Percentiles rank a stretch among this genome's conserved stretches.
Evolutionary conservation across 2,329 filamentous ascomycete genomes (phyloP).

Genomic region (Verruconis gallopava): DNA sequence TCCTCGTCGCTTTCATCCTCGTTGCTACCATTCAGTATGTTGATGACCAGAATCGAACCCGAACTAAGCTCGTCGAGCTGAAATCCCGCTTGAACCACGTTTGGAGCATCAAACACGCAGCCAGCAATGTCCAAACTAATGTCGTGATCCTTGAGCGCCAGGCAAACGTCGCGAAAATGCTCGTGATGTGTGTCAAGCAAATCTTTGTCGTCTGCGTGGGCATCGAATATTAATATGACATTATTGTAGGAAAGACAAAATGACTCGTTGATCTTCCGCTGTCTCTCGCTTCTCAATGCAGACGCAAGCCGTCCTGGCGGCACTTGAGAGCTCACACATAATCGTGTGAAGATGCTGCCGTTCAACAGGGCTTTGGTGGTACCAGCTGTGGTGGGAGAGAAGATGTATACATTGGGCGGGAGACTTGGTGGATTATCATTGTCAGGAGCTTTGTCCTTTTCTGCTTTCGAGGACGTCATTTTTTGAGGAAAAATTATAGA

Average conservation of each 20-base stretch:
- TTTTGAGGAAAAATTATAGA: too few relatives aligned
- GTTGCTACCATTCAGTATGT: neutral
- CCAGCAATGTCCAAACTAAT: constrained; percentile 1
- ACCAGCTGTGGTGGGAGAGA: neutral
- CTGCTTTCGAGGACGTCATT: too few relatives aligned
- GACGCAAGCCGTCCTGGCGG: neutral
- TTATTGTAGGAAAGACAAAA: too few relatives aligned
- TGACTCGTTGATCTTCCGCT: too few relatives aligned
- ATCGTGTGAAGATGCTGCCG: neutral
- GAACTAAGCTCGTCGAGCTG: constrained; percentile 3
- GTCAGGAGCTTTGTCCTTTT: too few relatives aligned
- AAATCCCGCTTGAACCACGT: neutral
- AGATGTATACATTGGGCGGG: neutral
- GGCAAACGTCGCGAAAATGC: constrained; percentile 2
- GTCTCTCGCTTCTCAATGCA: neutral
- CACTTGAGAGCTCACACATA: neutral
- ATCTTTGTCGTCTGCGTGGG: neutral
- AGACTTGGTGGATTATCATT: constrained; percentile 1
- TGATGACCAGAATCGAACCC: neutral
- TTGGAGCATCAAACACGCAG: neutral
- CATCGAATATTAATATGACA: constrained; percentile 5
- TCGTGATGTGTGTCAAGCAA: constrained; percentile 1
- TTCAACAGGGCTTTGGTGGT: neutral
- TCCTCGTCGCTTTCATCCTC: constrained; percentile 7
- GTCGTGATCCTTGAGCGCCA: constrained; percentile 3